These are phyloP conservation scores for Furcasterigmium furcatum DNA, from an alignment of 2,329 filamentous ascomycete species.

Conservation along the genomic window DNA sequence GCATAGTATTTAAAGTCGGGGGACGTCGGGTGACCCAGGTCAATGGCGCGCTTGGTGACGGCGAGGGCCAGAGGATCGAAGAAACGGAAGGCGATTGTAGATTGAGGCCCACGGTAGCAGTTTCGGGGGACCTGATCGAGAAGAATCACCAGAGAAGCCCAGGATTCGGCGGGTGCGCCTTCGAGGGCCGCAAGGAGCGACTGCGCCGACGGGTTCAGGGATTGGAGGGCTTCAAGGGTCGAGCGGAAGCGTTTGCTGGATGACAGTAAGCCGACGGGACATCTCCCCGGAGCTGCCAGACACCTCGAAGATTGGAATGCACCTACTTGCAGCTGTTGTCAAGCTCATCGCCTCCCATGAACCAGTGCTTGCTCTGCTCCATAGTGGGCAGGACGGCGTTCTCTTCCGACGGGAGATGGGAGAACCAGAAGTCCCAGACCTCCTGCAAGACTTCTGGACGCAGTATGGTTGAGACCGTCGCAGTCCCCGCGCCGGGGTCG, in stretches of 20 bases:
- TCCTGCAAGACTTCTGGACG: conserved; percentile 20
- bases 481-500: too few relatives aligned
- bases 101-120: conserved; percentile 48
- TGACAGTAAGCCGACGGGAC: too few relatives aligned
- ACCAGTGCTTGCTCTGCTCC: conserved; percentile 27
- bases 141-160: conserved; percentile 51
- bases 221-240: conserved; percentile 27
- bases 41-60: conserved; percentile 32
- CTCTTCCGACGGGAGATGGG: conserved; percentile 23
- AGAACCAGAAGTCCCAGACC: conserved; percentile 34
- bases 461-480: conserved; percentile 7
- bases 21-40: conserved; percentile 21
- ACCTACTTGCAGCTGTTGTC: conserved; percentile 31
- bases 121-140: conserved; percentile 64
- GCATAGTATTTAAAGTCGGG: conserved; percentile 27
- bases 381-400: conserved; percentile 19
- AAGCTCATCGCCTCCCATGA: conserved; percentile 25
- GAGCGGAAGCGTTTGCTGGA: conserved; percentile 26
- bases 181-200: conserved; percentile 22
- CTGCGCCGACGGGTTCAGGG: conserved; percentile 18
- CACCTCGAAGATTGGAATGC: too few relatives aligned
- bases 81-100: conserved; percentile 42
- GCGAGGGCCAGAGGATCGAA: conserved; percentile 54
- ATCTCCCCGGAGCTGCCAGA: too few relatives aligned
- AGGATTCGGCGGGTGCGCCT: conserved; percentile 25